phyloP scores from a whole-genome alignment of 139 green algal genomes.

The Chlamydomonas urium region DNA sequence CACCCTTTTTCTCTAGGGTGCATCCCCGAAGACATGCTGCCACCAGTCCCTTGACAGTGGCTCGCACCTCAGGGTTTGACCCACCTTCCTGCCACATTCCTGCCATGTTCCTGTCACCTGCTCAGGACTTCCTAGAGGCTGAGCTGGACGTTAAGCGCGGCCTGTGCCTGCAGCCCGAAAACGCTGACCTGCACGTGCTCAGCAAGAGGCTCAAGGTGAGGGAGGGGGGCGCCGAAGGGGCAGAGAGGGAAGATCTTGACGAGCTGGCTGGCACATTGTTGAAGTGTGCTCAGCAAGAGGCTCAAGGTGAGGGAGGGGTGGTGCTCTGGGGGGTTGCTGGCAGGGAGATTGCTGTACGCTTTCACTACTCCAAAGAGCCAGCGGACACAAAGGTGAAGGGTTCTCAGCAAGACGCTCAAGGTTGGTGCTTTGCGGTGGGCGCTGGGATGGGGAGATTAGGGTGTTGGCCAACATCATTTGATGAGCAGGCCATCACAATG shows the following conservation, averaged over 20 bases:
- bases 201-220: constrained; percentile 46
- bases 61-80: background rate
- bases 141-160: constrained; percentile 68
- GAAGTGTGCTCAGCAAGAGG: constrained; percentile 29
- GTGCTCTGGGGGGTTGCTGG: background rate
- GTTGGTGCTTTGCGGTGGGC: background rate
- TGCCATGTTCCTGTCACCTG: constrained; percentile 34
- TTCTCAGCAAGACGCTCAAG: background rate
- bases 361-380: background rate
- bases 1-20: background rate
- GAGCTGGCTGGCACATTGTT: background rate
- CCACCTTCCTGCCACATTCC: background rate
- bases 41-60: constrained; percentile 7
- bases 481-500: background rate
- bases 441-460: background rate
- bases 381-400: background rate
- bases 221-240: no score
- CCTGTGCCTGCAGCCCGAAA: constrained; percentile 47
- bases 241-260: background rate
- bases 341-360: background rate
- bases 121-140: constrained; percentile 72
- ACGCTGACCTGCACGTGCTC: constrained; percentile 51
- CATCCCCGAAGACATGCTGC: no score
- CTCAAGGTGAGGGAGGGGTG: no score
- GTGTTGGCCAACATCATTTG: background rate